A percentile compares a stretch with the other conserved stretches of the same genome.
These are phyloP conservation scores for Mortierella sp. DNA, from an alignment of 371 early-diverging fungal species.

Conservation along the genomic window DNA sequence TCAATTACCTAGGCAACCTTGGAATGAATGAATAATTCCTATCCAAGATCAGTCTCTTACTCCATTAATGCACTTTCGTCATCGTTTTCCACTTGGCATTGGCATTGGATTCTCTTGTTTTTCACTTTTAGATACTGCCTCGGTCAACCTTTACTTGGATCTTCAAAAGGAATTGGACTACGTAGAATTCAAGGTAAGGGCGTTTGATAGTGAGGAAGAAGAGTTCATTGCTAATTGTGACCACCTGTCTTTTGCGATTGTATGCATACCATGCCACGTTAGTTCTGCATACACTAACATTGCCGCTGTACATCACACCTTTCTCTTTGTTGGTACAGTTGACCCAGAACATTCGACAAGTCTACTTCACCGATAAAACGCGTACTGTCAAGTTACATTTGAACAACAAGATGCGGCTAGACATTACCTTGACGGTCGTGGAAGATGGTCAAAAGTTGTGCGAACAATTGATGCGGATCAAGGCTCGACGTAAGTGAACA, in stretches of 20 bases:
- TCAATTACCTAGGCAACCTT: constrained; percentile 7
- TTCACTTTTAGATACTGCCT: constrained; percentile 27
- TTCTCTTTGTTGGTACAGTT: constrained; percentile 19
- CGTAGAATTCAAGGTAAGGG: constrained; percentile 32
- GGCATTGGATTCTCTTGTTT: background rate
- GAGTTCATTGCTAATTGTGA: background rate
- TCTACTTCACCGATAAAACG: constrained; percentile 19
- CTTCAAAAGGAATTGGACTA: constrained; percentile 37
- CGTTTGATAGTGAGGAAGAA: background rate
- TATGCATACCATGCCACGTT: constrained; percentile 2
- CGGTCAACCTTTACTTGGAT: constrained; percentile 50
- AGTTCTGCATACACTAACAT: background rate
- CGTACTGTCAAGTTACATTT: constrained; percentile 32
- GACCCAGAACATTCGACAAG: constrained; percentile 39
- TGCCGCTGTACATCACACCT: background rate
- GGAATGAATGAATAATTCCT: background rate
- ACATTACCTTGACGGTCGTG: constrained; percentile 24
- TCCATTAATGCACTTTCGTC: background rate
- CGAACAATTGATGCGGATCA: constrained; percentile 22
- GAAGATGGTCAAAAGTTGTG: constrained; percentile 23
- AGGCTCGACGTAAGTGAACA: constrained; percentile 24
- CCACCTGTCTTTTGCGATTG: background rate
- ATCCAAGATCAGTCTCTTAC: background rate
- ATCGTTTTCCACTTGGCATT: background rate
- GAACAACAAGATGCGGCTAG: constrained; percentile 29